phyloP scores from a whole-genome alignment of 257 asterid species.

The Capsicum baccatum region DNA sequence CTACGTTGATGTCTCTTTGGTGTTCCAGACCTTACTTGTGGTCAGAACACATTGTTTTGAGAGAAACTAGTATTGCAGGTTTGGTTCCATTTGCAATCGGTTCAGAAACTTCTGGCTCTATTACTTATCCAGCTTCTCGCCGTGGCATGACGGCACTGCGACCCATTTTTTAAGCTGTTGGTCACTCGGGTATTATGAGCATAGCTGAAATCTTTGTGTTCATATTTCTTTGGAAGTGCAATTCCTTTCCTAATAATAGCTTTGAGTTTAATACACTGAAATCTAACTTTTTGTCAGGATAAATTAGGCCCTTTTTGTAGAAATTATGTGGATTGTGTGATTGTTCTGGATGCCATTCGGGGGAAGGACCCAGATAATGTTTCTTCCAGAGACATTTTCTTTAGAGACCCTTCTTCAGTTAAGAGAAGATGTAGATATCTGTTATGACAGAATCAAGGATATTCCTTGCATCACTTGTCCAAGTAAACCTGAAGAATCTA shows the following conservation, averaged over 20 bases:
- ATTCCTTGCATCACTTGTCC: too few relatives aligned
- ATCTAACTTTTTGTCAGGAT: too few relatives aligned
- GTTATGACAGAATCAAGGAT: too few relatives aligned
- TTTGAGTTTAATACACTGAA: too few relatives aligned
- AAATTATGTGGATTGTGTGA: conserved; percentile 77
- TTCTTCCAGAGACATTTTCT: conserved; percentile 71
- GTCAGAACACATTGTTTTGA: background rate
- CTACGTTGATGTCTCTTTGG: too few relatives aligned
- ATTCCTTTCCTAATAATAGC: too few relatives aligned
- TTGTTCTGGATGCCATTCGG: conserved; percentile 69
- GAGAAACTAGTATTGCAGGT: conserved; percentile 53
- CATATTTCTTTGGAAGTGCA: background rate
- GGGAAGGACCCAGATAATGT: conserved; percentile 83
- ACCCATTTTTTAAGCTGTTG: conserved; percentile 85
- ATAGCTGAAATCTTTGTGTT: conserved; percentile 91
- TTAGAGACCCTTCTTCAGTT: conserved; percentile 72
- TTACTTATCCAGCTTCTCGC: conserved; percentile 90
- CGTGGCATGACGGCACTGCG: conserved; percentile 93
- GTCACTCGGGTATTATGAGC: conserved; percentile 92
- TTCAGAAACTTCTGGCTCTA: conserved; percentile 93
- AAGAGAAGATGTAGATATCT: conserved; percentile 27
- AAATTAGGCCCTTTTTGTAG: conserved; percentile 86
- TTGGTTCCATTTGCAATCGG: conserved; percentile 92
- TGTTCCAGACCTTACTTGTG: background rate
- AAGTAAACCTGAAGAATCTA: too few relatives aligned